phyloP scores from a whole-genome alignment of 768 basidiomycete species.

The Hygrocybe coccinea region DNA sequence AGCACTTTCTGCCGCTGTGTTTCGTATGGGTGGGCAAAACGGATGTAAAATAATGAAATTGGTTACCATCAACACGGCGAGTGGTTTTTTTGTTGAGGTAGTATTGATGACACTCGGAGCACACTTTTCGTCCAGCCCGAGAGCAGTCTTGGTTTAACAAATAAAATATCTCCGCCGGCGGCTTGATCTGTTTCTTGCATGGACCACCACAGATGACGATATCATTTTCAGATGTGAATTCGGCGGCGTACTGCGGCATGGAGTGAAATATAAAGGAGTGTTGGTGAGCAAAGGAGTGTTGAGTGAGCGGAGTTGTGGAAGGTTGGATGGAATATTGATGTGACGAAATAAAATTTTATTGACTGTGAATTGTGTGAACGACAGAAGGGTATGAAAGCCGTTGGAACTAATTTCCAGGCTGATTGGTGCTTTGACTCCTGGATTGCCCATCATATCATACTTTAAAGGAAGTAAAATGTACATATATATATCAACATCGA shows the following conservation, averaged over 20 bases:
- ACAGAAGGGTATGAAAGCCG: too few species aligned
- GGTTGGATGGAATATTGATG: background rate
- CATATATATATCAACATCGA: too few species aligned
- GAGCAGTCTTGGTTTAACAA: background rate
- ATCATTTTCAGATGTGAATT: background rate
- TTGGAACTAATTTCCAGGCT: too few species aligned
- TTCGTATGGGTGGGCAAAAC: background rate
- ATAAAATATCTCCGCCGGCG: background rate
- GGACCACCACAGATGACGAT: background rate
- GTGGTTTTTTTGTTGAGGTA: background rate
- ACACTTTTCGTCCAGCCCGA: background rate
- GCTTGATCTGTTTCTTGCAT: background rate
- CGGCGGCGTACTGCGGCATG: background rate
- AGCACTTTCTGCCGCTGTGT: background rate
- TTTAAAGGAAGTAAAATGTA: background rate
- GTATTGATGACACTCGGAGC: background rate
- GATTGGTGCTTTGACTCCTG: too few species aligned
- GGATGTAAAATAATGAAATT: background rate
- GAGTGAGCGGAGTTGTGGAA: background rate
- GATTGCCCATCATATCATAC: too few species aligned
- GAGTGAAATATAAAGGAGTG: too few species aligned
- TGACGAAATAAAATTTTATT: too few species aligned
- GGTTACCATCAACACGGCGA: background rate
- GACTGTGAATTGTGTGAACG: too few species aligned
- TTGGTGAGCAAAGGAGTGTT: background rate